Evolutionary conservation across 1,284 basidiomycete genomes (phyloP), one percentile per base, ranked within the genome.

Genomic region (Paramarasmius palmivorus): DNA sequence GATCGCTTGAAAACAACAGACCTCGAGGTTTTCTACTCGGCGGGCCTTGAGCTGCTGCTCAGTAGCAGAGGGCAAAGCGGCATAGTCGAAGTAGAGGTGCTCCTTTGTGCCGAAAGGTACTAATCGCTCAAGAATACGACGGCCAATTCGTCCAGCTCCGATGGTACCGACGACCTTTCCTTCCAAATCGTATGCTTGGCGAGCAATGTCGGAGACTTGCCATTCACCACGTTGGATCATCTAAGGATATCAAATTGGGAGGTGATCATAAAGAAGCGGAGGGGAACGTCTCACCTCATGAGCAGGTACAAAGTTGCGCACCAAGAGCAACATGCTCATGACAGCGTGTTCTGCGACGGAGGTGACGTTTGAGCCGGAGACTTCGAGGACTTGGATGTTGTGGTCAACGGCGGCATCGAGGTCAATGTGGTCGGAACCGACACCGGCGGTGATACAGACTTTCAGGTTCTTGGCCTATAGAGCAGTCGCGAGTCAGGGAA

Each of bases 401-500:
- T 32, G 29, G 29, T 32, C 77, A 63, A 88, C 93, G 48, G 92
- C 91, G 20, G 90, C 90, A 66, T 95, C 87, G 53, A 96, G 82
- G 69, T 96, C 93, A 64, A 96, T 85, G 73, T 93, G 92, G 75
- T 95, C 94, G 25, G 92, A 95, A 15, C 93, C 93, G 46, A 97
- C 94, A 73, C 95, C 95, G 49, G 95, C 94, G 9, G 94, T 97
- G 65, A 96, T 32, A 32, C 29, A 32, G 29, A 32, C 12, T 12
- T 32, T 32, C 7, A 32, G 29, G 29, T 32, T 32, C 82, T 88
- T 88, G 35, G 95, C 92, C 79, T 91, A 46, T 1, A 44, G 4
- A 41, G 29, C 29, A n/a, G 20, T n/a, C 55, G 29, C 44, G n/a
- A 38, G 6, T 25, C 32, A 50, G 29, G 19, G 34, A 47, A 25